Evolutionary conservation across 2,329 filamentous ascomycete species (phyloP).

Genomic region (Aspergillus sp.): DNA sequence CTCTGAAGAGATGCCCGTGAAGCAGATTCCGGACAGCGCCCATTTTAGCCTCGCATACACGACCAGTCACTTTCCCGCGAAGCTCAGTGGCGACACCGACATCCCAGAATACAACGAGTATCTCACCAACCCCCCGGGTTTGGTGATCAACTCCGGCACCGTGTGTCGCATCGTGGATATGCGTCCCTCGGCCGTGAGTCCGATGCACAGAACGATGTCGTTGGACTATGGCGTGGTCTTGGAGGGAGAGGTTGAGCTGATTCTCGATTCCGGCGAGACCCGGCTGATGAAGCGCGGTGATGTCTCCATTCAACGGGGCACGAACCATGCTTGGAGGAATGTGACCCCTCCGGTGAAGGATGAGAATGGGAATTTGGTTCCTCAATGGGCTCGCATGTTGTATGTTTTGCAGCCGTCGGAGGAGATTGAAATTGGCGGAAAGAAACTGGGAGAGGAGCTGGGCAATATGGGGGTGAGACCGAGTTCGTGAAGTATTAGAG

Average conservation of each 20-base stretch:
- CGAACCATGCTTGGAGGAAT: constrained; percentile 42
- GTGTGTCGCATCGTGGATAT: constrained; percentile 43
- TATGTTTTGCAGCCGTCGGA: constrained; percentile 25
- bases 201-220: constrained; percentile 53
- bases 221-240: constrained; percentile 54
- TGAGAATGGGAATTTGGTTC: constrained; percentile 11
- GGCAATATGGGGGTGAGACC: constrained; percentile 12
- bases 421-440: constrained; percentile 24
- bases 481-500: constrained; percentile 15
- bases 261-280: constrained; percentile 50
- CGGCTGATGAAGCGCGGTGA: constrained; percentile 50
- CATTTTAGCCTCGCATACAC: constrained; percentile 52
- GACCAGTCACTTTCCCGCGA: constrained; percentile 48
- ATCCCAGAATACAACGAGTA: constrained; percentile 46
- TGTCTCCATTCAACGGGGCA: constrained; percentile 51
- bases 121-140: constrained; percentile 47
- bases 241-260: constrained; percentile 51
- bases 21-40: constrained; percentile 38
- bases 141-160: constrained; percentile 49
- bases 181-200: constrained; percentile 38
- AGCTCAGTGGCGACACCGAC: constrained; percentile 48
- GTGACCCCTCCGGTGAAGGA: constrained; percentile 19
- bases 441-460: constrained; percentile 25
- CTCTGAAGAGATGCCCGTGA: constrained; percentile 19
- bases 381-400: constrained; percentile 24